Evolutionary conservation across 148 eudicot species (phyloP), one percentile per base, ranked within the genome.

Genomic region (Spergularia marina): DNA sequence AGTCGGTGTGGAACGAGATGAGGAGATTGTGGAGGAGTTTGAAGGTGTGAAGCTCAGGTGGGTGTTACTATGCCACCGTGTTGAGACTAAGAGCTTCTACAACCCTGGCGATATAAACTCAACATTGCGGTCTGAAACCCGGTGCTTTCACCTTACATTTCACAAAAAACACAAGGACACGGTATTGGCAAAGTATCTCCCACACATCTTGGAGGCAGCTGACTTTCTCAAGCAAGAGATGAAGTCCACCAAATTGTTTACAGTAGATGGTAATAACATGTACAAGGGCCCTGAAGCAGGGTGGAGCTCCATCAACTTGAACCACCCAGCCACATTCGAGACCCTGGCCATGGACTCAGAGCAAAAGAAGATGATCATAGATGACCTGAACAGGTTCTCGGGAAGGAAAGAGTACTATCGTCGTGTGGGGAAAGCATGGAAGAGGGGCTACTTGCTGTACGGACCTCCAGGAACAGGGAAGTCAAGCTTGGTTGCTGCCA

Each of bases 381-480:
- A 68, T 12, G 89, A 88, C 71, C 59, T 88, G 17, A 85, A 83
- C 16, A 78, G 83, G 82, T 87, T 88, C 34, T 60, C 79, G 39
- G 74, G 11, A 68, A 69, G 91, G 74, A 86, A 76, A 44, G 89
- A 88, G 36, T 84, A 74, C 12, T 88, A 86, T 30, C 55, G 72
- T 73, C 77, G 63, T 14, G 82, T 88, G 0, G 91, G 91, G 12
- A 88, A 86, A 84, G 87, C 89, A 0, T 86, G 91, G 91, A 88
- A 88, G 77, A 81, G 91, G 61, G 91, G 91, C 13, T 88, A 88
- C 67, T 57, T 88, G 76, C 53, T 88, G 79, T 88, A 82, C 21
- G 91, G 91, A 0, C 89, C 89, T 0, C 91, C 89, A 0, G 91
- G 89, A 70, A 88, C 89, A 0, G 91, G 91, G 17, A 88, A 88